phyloP scores from a whole-genome alignment of 768 basidiomycete species.

The Tephrocybe sp. region DNA sequence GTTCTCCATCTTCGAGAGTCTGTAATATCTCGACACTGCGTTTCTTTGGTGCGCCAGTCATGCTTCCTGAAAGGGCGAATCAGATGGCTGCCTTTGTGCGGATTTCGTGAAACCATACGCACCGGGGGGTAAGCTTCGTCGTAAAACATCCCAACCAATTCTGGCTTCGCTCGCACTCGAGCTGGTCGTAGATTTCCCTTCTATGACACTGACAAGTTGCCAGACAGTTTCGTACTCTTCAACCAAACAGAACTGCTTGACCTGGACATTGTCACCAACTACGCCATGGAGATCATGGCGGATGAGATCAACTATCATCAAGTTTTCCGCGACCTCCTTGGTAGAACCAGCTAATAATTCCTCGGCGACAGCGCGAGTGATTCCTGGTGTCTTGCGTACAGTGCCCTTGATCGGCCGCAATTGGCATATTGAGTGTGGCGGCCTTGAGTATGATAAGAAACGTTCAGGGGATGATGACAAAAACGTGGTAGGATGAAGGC shows the following conservation, averaged over 20 bases:
- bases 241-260: constrained; percentile 82
- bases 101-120: not conserved
- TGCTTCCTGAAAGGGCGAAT: constrained; percentile 61
- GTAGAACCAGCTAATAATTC: constrained; percentile 58
- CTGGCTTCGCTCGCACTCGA: constrained; percentile 38
- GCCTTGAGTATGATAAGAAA: constrained; percentile 79
- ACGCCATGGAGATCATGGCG: constrained; percentile 88
- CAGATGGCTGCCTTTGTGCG: not conserved
- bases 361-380: constrained; percentile 68
- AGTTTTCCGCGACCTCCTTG: constrained; percentile 95
- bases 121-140: constrained; percentile 86
- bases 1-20: constrained; percentile 66
- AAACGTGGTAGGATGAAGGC: constrained; percentile 73
- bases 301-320: constrained; percentile 98
- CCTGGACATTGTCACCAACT: constrained; percentile 78
- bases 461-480: constrained; percentile 91
- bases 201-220: constrained; percentile 93
- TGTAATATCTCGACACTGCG: constrained; percentile 90
- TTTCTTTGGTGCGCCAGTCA: constrained; percentile 98
- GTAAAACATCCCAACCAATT: constrained; percentile 78
- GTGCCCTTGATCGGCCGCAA: constrained; percentile 96
- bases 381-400: constrained; percentile 64
- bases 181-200: constrained; percentile 53
- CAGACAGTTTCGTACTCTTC: constrained; percentile 95
- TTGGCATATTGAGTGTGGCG: constrained; percentile 66